Evolutionary conservation across 2,329 filamentous ascomycete species (phyloP).

Genomic region (Metarhizium sp.): DNA sequence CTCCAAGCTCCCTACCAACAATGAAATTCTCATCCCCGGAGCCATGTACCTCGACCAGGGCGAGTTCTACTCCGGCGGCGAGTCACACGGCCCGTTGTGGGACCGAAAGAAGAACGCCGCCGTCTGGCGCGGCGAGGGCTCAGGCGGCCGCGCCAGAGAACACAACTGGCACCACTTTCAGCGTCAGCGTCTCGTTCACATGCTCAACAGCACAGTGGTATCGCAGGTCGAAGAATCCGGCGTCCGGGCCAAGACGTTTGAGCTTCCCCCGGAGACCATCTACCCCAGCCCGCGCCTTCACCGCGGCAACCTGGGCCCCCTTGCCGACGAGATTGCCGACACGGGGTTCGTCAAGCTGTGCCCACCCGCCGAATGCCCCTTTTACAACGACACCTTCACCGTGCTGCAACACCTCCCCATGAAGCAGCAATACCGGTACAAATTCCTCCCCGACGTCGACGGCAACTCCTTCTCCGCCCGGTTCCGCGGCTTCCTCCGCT

Average conservation of each 20-base stretch:
- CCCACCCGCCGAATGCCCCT: slow-evolving; percentile 26
- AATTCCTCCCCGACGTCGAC: slow-evolving; percentile 62
- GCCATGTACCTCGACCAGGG: slow-evolving; percentile 55
- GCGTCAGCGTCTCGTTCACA: slow-evolving; percentile 59
- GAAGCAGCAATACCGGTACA: slow-evolving; percentile 43
- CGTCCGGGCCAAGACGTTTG: slow-evolving; percentile 36
- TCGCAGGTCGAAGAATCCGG: slow-evolving; percentile 32
- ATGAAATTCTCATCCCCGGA: slow-evolving; percentile 54
- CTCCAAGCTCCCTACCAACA: slow-evolving; percentile 53
- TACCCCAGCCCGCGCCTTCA: slow-evolving; percentile 33
- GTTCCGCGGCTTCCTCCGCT: slow-evolving; percentile 54
- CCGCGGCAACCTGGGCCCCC: slow-evolving; percentile 27
- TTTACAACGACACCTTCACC: slow-evolving; percentile 26
- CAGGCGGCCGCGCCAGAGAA: slow-evolving; percentile 43
- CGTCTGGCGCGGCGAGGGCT: slow-evolving; percentile 57
- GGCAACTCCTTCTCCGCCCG: slow-evolving; percentile 57
- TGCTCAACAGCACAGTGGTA: slow-evolving; percentile 57
- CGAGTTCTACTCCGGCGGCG: slow-evolving; percentile 47
- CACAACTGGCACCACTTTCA: slow-evolving; percentile 61
- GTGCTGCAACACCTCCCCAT: slow-evolving; percentile 27
- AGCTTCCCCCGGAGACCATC: slow-evolving; percentile 29
- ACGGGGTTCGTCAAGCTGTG: slow-evolving; percentile 36
- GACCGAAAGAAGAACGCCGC: slow-evolving; percentile 43
- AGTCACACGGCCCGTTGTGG: slow-evolving; percentile 47
- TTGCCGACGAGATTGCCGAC: slow-evolving; percentile 30